Base-by-base conservation (phyloP, 139 green algal species). In the Chlorella sp. region DNA sequence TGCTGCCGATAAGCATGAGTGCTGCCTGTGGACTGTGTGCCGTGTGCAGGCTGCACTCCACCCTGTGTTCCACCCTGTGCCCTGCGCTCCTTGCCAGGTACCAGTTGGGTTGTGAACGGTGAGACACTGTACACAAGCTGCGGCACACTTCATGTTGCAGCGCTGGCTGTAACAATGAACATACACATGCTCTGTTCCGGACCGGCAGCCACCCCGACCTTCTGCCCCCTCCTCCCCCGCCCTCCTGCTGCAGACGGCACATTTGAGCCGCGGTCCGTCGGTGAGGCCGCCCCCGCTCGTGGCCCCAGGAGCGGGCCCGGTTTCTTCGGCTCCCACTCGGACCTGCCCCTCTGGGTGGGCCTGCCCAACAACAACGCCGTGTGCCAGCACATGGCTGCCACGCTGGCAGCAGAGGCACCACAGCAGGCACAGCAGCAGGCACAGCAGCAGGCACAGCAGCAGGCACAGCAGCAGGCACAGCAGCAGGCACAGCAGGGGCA, bases 291-390 rank as follows among this genome's bases (percentile, higher is more conserved):
- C 34, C 53, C n/a, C 40, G 79, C 24, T 26, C 36, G 34, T 28
- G 57, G 34, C 60, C 42, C 60, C 82, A 37, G 34, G 60, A 28
- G 60, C 60, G 36, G 61, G 24, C 30, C 32, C 83, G 68, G 84
- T 18, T 88, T 88, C 28, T 88, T n/a, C 26, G 84, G 68, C 68
- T 80, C 84, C 0, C 39, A 66, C 3, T 28, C 28, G 5, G 68
- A 68, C 12, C 84, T 48, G 68, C 68, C 84, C 15, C 30, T 88
- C 30, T 88, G 64, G 30, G 84, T 88, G 28, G 84, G 66, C 30
- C 39, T 48, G 16, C 84, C 84, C 39, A 88, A 22, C 84, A 88
- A 88, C 68, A 40, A 37, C 14, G 66, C 84, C 28, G 16, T 88
- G 14, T 28, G 9, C 2, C 84, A 80, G 68, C 84, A 88, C 84